These are phyloP conservation scores for Cryphonectria radicalis DNA, from an alignment of 2,329 filamentous ascomycete genomes.

Conservation along the genomic window DNA sequence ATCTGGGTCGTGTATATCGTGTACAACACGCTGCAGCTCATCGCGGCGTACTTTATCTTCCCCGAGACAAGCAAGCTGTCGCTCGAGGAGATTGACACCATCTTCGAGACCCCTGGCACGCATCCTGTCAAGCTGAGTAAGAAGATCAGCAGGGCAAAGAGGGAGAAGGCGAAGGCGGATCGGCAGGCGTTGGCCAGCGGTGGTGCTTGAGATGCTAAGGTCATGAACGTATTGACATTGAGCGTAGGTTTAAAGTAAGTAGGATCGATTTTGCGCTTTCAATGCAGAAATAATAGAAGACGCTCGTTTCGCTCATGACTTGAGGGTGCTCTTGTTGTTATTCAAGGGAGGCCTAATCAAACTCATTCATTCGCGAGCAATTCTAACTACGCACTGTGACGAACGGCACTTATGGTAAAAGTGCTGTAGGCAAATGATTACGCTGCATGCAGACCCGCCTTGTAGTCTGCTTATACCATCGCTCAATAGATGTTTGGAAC, in stretches of 20 bases:
- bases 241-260: neutral
- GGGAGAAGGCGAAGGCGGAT: constrained; percentile 25
- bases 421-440: neutral
- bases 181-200: constrained; percentile 5
- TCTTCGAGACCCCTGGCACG: constrained; percentile 48
- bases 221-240: neutral
- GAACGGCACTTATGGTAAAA: neutral
- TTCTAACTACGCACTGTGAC: neutral
- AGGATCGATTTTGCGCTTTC: no score
- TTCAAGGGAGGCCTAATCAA: neutral
- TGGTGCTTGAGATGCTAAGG: neutral
- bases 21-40: constrained; percentile 53
- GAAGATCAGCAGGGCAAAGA: constrained; percentile 31
- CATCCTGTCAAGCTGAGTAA: constrained; percentile 30
- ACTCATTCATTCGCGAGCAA: neutral
- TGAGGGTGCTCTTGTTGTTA: neutral
- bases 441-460: no score
- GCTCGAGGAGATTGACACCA: constrained; percentile 61
- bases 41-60: constrained; percentile 54
- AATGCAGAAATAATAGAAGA: neutral
- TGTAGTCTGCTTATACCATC: neutral
- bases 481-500: neutral
- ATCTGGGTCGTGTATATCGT: constrained; percentile 56
- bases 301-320: neutral
- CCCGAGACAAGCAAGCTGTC: constrained; percentile 54